A percentile compares a stretch with the other conserved stretches of the same genome.
Conservation (phyloP, 2,329 filamentous ascomycete species). For the Aspergillus arachidicola region DNA sequence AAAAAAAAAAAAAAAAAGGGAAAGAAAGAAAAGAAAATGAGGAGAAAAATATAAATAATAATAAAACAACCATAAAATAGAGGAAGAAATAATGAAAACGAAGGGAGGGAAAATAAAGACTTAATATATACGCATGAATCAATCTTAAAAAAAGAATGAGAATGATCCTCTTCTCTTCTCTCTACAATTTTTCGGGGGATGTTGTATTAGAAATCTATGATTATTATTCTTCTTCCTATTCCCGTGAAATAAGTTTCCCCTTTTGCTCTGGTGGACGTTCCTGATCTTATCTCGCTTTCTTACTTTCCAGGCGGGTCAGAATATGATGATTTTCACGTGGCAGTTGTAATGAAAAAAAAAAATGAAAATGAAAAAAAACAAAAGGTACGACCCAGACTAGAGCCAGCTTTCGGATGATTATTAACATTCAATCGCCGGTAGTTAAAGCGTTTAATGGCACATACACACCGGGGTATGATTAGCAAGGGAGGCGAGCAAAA, state of each 20-base stretch:
- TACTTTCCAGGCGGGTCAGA: conserved; percentile 5
- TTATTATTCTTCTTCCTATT: too few relatives aligned
- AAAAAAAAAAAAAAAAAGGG: not conserved
- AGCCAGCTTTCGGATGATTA: too few relatives aligned
- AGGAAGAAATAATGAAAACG: too few relatives aligned
- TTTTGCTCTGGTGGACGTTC: conserved; percentile 1
- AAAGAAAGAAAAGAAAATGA: too few relatives aligned
- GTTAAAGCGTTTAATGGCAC: not conserved
- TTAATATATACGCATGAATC: not conserved
- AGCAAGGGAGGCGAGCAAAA: too few relatives aligned
- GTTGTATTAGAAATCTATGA: not conserved
- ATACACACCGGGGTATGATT: not conserved
- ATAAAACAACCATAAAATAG: too few relatives aligned
- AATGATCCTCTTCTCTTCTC: not conserved
- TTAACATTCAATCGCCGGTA: not conserved
- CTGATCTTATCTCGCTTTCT: conserved; percentile 25
- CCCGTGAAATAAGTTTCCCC: not conserved
- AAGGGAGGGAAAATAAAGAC: not conserved
- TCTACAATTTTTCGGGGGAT: not conserved
- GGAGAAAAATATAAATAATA: not conserved
- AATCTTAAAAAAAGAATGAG: not conserved
- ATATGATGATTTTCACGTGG: conserved; percentile 17
- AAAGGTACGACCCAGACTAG: not conserved
- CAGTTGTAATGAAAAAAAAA: not conserved
- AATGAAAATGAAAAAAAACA: not conserved